A percentile compares a stretch with the other conserved stretches of the same genome.
Evolutionary conservation across 1,139 yeast genomes (phyloP).

Genomic region (Hyphopichia burtonii): DNA sequence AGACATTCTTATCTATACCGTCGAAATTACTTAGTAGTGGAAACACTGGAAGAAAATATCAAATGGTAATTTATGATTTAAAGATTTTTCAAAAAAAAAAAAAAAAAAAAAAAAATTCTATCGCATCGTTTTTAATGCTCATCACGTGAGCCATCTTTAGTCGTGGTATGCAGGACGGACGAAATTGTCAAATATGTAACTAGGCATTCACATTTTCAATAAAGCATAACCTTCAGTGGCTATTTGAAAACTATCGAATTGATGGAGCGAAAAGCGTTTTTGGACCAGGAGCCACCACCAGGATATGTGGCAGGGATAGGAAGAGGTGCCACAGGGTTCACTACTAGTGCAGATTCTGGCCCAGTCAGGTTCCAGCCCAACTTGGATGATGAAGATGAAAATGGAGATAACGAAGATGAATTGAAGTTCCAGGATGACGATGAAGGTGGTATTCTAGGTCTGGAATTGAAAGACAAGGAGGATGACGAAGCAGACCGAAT

Average conservation of each 20-base stretch:
- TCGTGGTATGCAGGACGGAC: not conserved
- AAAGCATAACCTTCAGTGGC: too few species aligned
- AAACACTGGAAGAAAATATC: too few species aligned
- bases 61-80: not conserved
- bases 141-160: too few species aligned
- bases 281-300: constrained; percentile 84
- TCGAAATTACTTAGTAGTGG: not conserved
- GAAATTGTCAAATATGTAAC: too few species aligned
- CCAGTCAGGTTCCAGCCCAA: constrained; percentile 39
- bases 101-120: not conserved
- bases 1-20: constrained; percentile 42
- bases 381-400: constrained; percentile 27
- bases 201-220: too few species aligned
- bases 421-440: constrained; percentile 14
- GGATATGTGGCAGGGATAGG: constrained; percentile 94
- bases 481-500: constrained; percentile 73
- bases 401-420: constrained; percentile 20
- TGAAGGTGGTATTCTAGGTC: constrained; percentile 30
- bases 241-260: not conserved
- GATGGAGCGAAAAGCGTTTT: constrained; percentile 60
- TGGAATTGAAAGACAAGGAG: constrained; percentile 24
- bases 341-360: constrained; percentile 79
- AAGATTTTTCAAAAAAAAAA: not conserved
- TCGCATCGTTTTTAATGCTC: not conserved
- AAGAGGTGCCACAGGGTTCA: constrained; percentile 92